phyloP scores from a whole-genome alignment of 208 protist genomes.

The Porcisia hertigi region DNA sequence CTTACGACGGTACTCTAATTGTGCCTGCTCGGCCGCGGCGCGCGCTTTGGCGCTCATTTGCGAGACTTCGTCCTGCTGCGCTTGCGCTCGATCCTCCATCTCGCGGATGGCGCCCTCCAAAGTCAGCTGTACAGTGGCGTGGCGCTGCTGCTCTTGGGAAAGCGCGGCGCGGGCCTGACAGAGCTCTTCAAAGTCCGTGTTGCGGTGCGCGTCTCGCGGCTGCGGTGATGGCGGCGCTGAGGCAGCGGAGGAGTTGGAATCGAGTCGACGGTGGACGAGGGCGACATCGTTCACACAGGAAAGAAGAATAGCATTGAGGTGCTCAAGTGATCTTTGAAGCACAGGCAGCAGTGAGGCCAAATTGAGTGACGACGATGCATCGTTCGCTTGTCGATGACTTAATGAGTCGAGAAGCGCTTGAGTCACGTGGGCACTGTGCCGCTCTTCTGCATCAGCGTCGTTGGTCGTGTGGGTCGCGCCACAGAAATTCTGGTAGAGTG shows the following conservation, averaged over 20 bases:
- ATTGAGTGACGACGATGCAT: background rate
- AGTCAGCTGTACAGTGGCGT: background rate
- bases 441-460: background rate
- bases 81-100: background rate
- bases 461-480: background rate
- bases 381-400: background rate
- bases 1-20: background rate
- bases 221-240: background rate
- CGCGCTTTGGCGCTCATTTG: background rate
- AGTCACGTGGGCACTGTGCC: background rate
- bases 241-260: background rate
- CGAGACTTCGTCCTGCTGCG: background rate
- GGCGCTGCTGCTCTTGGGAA: background rate
- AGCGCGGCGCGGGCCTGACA: background rate
- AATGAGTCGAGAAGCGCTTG: background rate
- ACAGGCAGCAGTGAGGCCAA: background rate
- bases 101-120: background rate
- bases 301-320: constrained; percentile 11
- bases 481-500: background rate
- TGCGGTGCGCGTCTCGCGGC: background rate
- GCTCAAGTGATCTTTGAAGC: constrained; percentile 1
- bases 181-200: background rate
- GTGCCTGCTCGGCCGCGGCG: background rate
- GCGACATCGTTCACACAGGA: constrained; percentile 19
- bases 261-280: background rate